Base-by-base conservation (phyloP, 805 yeast species). In the Yarrowia alimentaria region DNA sequence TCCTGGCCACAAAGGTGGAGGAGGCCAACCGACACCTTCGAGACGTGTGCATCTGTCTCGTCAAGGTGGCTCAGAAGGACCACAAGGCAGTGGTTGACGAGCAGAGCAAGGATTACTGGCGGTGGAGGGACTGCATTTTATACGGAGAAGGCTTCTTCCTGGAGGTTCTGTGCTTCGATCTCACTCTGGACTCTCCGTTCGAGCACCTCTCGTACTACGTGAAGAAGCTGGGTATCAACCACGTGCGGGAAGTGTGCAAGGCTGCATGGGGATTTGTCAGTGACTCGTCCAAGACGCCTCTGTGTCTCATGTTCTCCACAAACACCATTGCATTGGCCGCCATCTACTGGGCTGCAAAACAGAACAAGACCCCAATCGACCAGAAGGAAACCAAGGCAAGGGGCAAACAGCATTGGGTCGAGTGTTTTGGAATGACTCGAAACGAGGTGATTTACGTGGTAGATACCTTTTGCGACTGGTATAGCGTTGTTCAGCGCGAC, bases 1-100 rank as follows among this genome's bases (percentile, higher is more conserved):
- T 78, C 56, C 62, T 78, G 19, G 80, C 80, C 4, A 68, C 77
- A 50, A 78, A 78, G 54, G 70, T 76, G 6, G 80, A 77, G 49
- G 83, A 78, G 52, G 68, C 77, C 22, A 68, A 73, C 25, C 66
- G 82, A 21, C 61, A 71, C 29, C 60, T 78, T 21, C 61, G 71
- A 31, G 80, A 77, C 49, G 68, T 78, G 4, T 77, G 76, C 16
- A 66, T 69, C n/a, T 68, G 70, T 5, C 73, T 78, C 57, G 75
- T 78, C 4, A 67, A 68, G 38, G 68, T 71, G 5, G 79, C 81
- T 0, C 69, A 69, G 16, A 73, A 73, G 54, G 62, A 69, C 40
- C 66, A 66, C 12, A 62, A 63, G 37, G 66, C 67, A 38, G 62
- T 60, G 37, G 71, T 68, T 20, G 75, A 68, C 54, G 77, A 70